A percentile compares a stretch with the other conserved stretches of the same genome.
These are phyloP conservation scores for cucumber (Cucumis sativus) DNA, from an alignment of 306 rosid genomes.

Conservation along the genomic window Cucumber_9930_V3 NC_026660.2:11835001-11835500, in stretches of 20 bases:
- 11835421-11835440: slow-evolving; percentile 75
- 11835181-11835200: slow-evolving; percentile 97
- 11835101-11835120: slow-evolving; percentile 77
- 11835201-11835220: slow-evolving; percentile 66
- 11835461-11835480: slow-evolving; percentile 76
- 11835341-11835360: background rate
- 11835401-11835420: background rate
- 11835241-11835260: slow-evolving; percentile 16
- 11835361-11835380: background rate
- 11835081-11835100: slow-evolving; percentile 90
- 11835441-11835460: slow-evolving; percentile 92
- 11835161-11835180: slow-evolving; percentile 86
- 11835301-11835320: background rate
- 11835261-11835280: background rate
- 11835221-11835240: slow-evolving; percentile 93
- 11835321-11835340: background rate
- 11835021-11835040: slow-evolving; percentile 83
- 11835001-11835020: background rate
- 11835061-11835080: slow-evolving; percentile 74
- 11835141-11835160: slow-evolving; percentile 83
- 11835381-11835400: background rate
- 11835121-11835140: slow-evolving; percentile 84
- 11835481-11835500: slow-evolving; percentile 66
- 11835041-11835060: slow-evolving; percentile 73
- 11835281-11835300: background rate